Conservation (phyloP, 176 grass and related monocot species). For the Carex myosuroides region DNA sequence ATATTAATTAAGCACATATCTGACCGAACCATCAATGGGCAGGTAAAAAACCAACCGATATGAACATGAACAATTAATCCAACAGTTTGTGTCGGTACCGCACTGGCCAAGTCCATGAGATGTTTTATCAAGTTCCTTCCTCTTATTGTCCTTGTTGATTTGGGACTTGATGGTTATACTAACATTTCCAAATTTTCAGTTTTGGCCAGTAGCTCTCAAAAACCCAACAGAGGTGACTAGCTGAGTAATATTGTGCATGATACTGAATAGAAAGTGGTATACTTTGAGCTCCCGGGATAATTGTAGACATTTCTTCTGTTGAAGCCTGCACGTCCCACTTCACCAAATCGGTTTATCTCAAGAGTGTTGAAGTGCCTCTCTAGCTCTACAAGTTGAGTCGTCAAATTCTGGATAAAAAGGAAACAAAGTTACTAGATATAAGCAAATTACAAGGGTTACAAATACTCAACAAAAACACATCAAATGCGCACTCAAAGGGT, state of each 20-base stretch:
- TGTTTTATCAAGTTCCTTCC: not conserved
- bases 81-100: not conserved
- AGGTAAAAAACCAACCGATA: not conserved
- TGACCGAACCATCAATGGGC: not conserved
- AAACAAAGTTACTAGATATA: conserved; percentile 5
- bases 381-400: conserved; percentile 78
- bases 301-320: conserved; percentile 46
- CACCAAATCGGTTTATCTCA: conserved; percentile 83
- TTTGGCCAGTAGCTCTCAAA: not conserved
- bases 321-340: conserved; percentile 53
- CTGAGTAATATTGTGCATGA: not conserved
- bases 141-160: not conserved
- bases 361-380: conserved; percentile 93
- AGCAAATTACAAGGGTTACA: not conserved
- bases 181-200: not conserved
- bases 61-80: not conserved
- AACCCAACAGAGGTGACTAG: not conserved
- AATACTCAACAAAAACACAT: not conserved
- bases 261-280: conserved; percentile 4
- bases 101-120: not conserved
- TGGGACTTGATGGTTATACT: not conserved
- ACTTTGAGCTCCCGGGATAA: conserved; percentile 50
- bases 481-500: not conserved
- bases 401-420: conserved; percentile 57
- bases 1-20: not conserved